Conservation (phyloP, 306 rosid genomes). For the Vigna radiata region DNA sequence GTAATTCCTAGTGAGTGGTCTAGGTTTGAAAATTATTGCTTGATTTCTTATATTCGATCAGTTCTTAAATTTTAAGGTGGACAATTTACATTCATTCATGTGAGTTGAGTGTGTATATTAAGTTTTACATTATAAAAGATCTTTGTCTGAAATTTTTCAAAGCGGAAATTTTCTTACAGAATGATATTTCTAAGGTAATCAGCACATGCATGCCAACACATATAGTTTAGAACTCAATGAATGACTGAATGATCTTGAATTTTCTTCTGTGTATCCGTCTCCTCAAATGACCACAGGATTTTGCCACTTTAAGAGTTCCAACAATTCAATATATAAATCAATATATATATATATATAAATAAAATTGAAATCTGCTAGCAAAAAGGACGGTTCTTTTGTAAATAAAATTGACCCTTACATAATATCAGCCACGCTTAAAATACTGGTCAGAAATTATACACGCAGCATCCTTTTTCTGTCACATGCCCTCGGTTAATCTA, state of each 20-base stretch:
- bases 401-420: constrained; percentile 32
- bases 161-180: not conserved
- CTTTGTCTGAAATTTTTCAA: constrained; percentile 6
- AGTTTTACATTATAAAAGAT: not conserved
- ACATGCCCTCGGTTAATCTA: constrained; percentile 41
- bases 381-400: constrained; percentile 28
- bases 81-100: not conserved
- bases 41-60: constrained; percentile 4
- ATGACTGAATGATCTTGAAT: constrained; percentile 24
- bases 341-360: too few relatives aligned
- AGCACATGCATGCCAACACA: not conserved
- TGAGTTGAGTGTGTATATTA: not conserved
- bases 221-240: not conserved
- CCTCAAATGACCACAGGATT: not conserved
- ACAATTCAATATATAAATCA: constrained; percentile 31
- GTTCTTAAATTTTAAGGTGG: constrained; percentile 2
- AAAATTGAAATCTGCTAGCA: constrained; percentile 22
- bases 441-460: constrained; percentile 51
- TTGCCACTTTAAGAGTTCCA: constrained; percentile 24
- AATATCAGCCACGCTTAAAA: constrained; percentile 47
- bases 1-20: not conserved
- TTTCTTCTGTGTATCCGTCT: constrained; percentile 28
- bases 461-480: constrained; percentile 50
- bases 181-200: not conserved
- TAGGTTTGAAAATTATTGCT: not conserved